These are phyloP conservation scores for Brasenia schreberi DNA, from an alignment of 164 flowering plant species.

Conservation along the genomic window DNA sequence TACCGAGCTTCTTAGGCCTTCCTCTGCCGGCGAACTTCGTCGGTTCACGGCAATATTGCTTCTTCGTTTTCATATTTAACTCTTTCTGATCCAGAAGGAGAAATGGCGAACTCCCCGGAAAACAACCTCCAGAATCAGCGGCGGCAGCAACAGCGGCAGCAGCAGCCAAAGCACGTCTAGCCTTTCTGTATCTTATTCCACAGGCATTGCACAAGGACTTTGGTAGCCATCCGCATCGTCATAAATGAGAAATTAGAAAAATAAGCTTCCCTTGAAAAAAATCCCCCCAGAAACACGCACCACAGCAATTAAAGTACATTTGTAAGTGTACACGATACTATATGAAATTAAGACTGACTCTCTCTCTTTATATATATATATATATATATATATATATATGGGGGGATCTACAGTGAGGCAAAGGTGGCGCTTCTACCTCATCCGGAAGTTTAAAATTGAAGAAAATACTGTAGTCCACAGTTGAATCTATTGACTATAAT, in stretches of 20 bases:
- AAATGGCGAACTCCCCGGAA: not conserved
- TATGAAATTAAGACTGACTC: not conserved
- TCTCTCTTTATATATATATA: too few species aligned
- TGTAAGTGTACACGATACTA: not conserved
- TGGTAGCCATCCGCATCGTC: not conserved
- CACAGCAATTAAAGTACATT: not conserved
- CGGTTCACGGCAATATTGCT: not conserved
- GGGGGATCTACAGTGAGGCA: too few species aligned
- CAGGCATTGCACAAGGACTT: conserved; percentile 91
- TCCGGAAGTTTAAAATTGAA: too few species aligned
- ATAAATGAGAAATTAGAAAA: not conserved
- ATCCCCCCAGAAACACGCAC: not conserved
- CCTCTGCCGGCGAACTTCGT: conserved; percentile 16
- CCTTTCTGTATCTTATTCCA: conserved; percentile 81
- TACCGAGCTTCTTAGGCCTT: conserved; percentile 17
- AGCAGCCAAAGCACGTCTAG: conserved; percentile 56
- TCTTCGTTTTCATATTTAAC: not conserved
- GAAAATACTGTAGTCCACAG: too few species aligned
- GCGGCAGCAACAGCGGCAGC: conserved; percentile 39
- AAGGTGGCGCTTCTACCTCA: too few species aligned
- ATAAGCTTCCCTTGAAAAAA: not conserved
- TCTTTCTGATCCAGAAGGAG: not conserved
- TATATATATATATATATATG: too few species aligned
- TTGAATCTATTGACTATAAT: too few species aligned
- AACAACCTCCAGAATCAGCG: not conserved